Conservation (phyloP, 495 filamentous ascomycete species). For the Lophium mytilinum region DNA sequence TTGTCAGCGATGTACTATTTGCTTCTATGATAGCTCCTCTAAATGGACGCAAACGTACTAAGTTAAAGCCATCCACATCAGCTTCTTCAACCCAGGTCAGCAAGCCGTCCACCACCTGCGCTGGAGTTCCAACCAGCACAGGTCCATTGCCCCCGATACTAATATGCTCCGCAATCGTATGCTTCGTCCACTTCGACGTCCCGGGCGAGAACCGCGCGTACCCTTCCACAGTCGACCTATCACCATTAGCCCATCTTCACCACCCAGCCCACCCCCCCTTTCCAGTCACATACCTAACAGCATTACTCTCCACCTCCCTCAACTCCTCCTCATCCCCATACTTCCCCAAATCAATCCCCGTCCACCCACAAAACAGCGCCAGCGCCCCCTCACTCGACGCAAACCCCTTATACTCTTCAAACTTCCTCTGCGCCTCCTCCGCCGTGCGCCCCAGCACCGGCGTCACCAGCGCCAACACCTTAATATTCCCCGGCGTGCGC, state of each 20-base stretch:
- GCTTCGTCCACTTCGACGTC: conserved; percentile 21
- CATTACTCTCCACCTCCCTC: conserved; percentile 8
- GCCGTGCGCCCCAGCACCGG: conserved; percentile 47
- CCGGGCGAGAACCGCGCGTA: conserved; percentile 9
- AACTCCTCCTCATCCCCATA: conserved; percentile 49
- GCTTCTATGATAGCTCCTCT: no score
- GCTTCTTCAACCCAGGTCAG: conserved; percentile 16
- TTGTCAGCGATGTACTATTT: no score
- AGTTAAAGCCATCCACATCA: conserved; percentile 33
- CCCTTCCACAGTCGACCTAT: conserved; percentile 13
- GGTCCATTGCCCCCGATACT: conserved; percentile 14
- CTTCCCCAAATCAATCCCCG: conserved; percentile 45
- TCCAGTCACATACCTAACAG: conserved; percentile 15
- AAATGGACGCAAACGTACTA: no score
- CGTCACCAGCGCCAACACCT: conserved; percentile 47
- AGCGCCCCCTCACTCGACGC: conserved; percentile 49
- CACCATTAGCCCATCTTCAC: background rate
- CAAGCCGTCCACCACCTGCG: conserved; percentile 8
- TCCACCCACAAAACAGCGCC: conserved; percentile 52
- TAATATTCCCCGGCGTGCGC: conserved; percentile 43
- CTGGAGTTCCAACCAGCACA: conserved; percentile 11
- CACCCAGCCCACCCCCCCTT: background rate
- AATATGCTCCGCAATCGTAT: conserved; percentile 14
- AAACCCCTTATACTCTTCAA: conserved; percentile 40
- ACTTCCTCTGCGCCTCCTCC: conserved; percentile 48